These are phyloP conservation scores for Venturia carpophila DNA, from an alignment of 2,329 filamentous ascomycete genomes.

Conservation along the genomic window DNA sequence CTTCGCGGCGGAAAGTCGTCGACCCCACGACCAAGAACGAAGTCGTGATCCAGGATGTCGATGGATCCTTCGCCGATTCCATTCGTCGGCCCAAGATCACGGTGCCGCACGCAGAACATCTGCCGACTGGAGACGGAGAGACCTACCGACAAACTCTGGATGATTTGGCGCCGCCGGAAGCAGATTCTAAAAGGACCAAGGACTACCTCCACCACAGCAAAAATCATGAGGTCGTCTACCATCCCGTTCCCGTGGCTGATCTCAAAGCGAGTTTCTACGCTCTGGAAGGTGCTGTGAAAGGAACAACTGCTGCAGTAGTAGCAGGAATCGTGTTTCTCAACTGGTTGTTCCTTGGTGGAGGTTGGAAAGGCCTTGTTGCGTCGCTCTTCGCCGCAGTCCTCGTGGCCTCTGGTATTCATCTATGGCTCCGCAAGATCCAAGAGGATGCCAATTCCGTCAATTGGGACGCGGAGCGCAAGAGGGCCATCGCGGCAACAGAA, in stretches of 20 bases:
- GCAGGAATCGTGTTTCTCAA: constrained; percentile 25
- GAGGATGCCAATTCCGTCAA: constrained; percentile 56
- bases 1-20: constrained; percentile 52
- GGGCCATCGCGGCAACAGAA: constrained; percentile 42
- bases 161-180: constrained; percentile 10
- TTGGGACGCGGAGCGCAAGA: constrained; percentile 56
- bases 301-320: constrained; percentile 32
- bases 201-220: constrained; percentile 22
- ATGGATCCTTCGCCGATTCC: background rate
- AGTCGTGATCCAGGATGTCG: constrained; percentile 57
- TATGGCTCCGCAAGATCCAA: constrained; percentile 56
- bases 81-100: constrained; percentile 32
- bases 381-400: background rate
- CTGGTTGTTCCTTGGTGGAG: background rate
- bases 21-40: constrained; percentile 66
- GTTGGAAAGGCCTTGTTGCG: constrained; percentile 1
- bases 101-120: constrained; percentile 39
- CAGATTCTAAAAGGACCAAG: constrained; percentile 26
- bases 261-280: constrained; percentile 32
- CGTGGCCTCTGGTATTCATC: constrained; percentile 33
- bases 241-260: constrained; percentile 4
- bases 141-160: constrained; percentile 7
- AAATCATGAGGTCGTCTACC: constrained; percentile 6
- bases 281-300: constrained; percentile 40
- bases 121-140: constrained; percentile 4